Base-by-base conservation (phyloP, 306 rosid species). In the Corylus avellana region DNA sequence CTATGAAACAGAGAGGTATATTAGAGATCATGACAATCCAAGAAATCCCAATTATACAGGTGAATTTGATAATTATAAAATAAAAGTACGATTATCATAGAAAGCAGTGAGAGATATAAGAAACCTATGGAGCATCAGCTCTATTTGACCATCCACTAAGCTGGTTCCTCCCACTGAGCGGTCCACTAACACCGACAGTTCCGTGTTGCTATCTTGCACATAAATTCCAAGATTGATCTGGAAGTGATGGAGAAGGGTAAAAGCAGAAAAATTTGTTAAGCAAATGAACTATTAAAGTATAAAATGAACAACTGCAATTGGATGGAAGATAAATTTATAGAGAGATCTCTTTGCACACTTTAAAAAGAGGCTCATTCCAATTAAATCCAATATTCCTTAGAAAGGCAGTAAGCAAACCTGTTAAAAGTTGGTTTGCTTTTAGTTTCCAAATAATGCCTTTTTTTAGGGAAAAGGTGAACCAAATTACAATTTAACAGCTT, bases 121-220 rank as follows among this genome's bases (percentile, higher is more conserved):
- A 61, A 84, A 93, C 98, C 98, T 91, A 75, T 93, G 98, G 82
- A 91, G 79, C 97, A 93, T 93, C 72, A 93, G 87, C 85, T 93
- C 98, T 75, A 89, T 8, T 83, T 93, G 90, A 7, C 98, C 97
- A 84, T 93, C 97, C 66, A 54, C 77, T 53, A 93, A 80, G 88
- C 98, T 93, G 62, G 98, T 87, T 47, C 98, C 98, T 29, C 97
- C 98, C 8, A 93, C 88, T 48, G 98, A 86, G 73, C 98, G 88
- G 81, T 93, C 98, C 12, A 89, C 97, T 81, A 93, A 82, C 48
- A 91, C 79, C 20, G 98, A 93, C 16, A 93, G 77, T 83, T 93
- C 98, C 62, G 51, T 87, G 56, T 59, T 86, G 76, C 82, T 68
- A 78, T 93, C 98, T 76, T 84, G 87, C 72, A 83, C 27, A 72